Evolutionary conservation across 2,329 filamentous ascomycete genomes (phyloP).

Genomic region (Coniochaeta ligniaria): DNA sequence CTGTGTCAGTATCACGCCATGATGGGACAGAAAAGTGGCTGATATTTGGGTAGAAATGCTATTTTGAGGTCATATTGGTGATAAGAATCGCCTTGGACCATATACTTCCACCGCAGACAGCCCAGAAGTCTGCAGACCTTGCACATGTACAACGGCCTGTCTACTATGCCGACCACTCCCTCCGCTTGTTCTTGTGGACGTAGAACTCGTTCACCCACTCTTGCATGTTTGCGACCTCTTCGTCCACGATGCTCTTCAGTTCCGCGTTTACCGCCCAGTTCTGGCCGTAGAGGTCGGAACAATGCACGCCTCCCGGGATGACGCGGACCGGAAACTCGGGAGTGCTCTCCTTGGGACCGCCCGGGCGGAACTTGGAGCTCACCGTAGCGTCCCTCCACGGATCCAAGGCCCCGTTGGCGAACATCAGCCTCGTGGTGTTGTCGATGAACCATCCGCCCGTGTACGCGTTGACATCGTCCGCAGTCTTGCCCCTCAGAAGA

Average conservation of each 20-base stretch:
- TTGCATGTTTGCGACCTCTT: constrained; percentile 40
- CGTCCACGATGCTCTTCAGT: constrained; percentile 39
- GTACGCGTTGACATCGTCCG: constrained; percentile 20
- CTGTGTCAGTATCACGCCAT: too few relatives aligned
- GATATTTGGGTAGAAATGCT: too few relatives aligned
- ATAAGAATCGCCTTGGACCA: too few relatives aligned
- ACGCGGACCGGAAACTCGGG: constrained; percentile 19
- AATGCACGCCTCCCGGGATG: constrained; percentile 24
- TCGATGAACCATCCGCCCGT: constrained; percentile 25
- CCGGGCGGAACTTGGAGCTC: constrained; percentile 24
- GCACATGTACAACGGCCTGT: not conserved
- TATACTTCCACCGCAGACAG: too few relatives aligned
- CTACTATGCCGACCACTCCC: not conserved
- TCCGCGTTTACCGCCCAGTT: constrained; percentile 44
- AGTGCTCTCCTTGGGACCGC: constrained; percentile 23
- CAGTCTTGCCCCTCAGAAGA: constrained; percentile 17
- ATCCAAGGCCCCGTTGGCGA: constrained; percentile 27
- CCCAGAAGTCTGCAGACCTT: too few relatives aligned
- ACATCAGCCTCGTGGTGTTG: constrained; percentile 23
- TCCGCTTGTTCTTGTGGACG: constrained; percentile 9
- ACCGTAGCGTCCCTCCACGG: constrained; percentile 28
- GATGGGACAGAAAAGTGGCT: too few relatives aligned
- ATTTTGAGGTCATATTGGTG: too few relatives aligned
- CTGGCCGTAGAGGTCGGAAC: constrained; percentile 24
- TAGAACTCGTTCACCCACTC: constrained; percentile 45